Evolutionary conservation across 768 basidiomycete species (phyloP).

Genomic region (Lepiota venenata): DNA sequence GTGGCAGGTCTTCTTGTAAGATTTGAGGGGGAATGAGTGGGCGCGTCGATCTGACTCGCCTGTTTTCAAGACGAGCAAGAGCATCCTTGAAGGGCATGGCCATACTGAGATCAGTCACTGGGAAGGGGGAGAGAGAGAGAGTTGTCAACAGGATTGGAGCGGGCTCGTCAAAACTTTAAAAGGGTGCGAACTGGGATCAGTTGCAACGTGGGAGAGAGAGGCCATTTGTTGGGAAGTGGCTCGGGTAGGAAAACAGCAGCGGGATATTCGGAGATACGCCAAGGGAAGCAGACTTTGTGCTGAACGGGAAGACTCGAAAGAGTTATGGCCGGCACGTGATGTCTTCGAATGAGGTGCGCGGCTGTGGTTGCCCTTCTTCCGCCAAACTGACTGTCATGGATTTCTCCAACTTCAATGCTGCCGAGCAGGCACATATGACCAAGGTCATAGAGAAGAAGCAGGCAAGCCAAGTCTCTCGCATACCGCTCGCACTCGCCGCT

Average conservation of each 20-base stretch:
- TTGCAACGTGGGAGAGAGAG: conserved; percentile 9
- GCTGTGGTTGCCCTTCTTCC: neutral
- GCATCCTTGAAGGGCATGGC: conserved; percentile 78
- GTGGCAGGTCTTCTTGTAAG: conserved; percentile 87
- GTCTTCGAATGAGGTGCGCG: neutral
- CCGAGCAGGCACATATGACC: conserved; percentile 96
- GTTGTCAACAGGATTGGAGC: neutral
- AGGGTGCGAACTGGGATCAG: neutral
- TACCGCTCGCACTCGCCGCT: neutral
- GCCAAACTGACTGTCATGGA: conserved; percentile 61
- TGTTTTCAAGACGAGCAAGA: conserved; percentile 78
- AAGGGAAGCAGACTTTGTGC: neutral
- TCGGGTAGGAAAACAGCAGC: neutral
- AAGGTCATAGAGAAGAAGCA: conserved; percentile 96
- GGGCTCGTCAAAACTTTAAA: neutral
- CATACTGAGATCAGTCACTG: conserved; percentile 55
- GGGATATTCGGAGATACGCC: neutral
- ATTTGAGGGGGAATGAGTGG: conserved; percentile 95
- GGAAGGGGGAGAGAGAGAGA: conserved; percentile 15
- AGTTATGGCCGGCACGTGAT: conserved; percentile 22
- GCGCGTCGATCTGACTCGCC: conserved; percentile 80
- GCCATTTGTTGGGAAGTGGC: neutral
- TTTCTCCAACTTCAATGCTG: conserved; percentile 82
- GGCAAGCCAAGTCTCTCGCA: conserved; percentile 41
- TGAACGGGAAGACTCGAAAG: too few species aligned